Evolutionary conservation across 768 basidiomycete genomes (phyloP), one percentile per base, ranked within the genome.

Genomic region (Tylopilus balloui): DNA sequence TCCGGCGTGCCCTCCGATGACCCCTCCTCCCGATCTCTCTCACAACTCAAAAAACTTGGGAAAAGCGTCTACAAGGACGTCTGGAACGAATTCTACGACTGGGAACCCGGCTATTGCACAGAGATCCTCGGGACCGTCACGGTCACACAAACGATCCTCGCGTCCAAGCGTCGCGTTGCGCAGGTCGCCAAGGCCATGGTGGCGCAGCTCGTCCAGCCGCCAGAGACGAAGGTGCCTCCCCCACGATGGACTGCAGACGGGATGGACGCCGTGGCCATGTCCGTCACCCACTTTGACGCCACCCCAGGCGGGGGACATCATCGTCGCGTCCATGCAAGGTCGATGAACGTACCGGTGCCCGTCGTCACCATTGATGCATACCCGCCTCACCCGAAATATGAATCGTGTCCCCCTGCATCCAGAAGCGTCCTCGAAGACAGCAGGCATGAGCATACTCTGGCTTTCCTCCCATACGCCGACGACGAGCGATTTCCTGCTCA

Each of bases 381-480:
- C 35, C 31, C 41, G 15, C 57, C 69, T 4, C 63, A 69, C 31
- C 63, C 70, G 0, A 35, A 47, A 1, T 81, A 81, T 51, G 73
- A 75, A 14, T 66, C 66, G n/a, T 81, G 79, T 53, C 67, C 79
- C 0, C 73, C 80, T 0, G 50, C 61, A 1, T 68, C 70, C 1
- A 58, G 61, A 15, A 78, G 67, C 48, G 52, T 71, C 36, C 17
- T 46, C 14, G 28, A 53, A 29, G 24, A 56, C 14, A 12, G 6
- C 9, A 2, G 10, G 4, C 39, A 55, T 6, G 49, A 38, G 3
- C 1, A 53, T 1, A 31, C 27, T 4, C 32, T 50, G 2, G 12
- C 42, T 0, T 81, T 80, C 38, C 48, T 74, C 5, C 78, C 78
- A 0, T 79, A 74, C 42, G 73, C 74, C 3, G 79, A 81, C 37